Evolutionary conservation across 176 grass and related monocot species (phyloP).

Genomic region (Echinochloa phyllopogon): DNA sequence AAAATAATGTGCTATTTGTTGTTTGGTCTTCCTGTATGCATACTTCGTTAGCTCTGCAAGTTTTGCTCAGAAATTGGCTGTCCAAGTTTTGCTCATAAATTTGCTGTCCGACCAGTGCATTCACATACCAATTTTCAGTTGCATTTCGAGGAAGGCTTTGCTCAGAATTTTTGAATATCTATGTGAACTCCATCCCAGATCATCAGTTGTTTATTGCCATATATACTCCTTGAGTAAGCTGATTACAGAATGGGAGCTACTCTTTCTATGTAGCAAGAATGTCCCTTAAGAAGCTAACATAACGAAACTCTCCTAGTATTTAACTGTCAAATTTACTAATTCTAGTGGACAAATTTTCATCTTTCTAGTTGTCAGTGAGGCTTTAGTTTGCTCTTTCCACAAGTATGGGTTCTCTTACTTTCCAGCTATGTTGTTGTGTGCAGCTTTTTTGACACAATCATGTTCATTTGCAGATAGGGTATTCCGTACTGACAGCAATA

Average conservation of each 20-base stretch:
- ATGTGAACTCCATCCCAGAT: background rate
- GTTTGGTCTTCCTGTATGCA: conserved; percentile 1
- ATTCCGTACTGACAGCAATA: conserved; percentile 72
- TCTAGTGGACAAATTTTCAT: background rate
- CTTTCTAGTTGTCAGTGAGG: background rate
- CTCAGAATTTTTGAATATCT: background rate
- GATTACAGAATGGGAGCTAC: background rate
- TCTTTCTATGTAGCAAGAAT: conserved; percentile 3
- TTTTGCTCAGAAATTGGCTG: conserved; percentile 10
- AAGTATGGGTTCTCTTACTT: conserved; percentile 46
- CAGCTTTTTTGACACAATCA: conserved; percentile 36
- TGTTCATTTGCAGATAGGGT: conserved; percentile 72
- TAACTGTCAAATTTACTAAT: background rate
- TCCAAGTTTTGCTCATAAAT: conserved; percentile 2
- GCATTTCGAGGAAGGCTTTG: background rate
- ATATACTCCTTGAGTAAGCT: background rate
- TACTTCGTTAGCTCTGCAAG: background rate
- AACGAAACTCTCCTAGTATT: conserved; percentile 6
- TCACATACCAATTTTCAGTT: conserved; percentile 17
- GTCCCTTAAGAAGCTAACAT: background rate
- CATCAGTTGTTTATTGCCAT: background rate
- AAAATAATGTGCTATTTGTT: background rate
- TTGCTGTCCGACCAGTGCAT: background rate
- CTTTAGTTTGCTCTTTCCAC: conserved; percentile 31
- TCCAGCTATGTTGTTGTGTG: conserved; percentile 23